phyloP scores from a whole-genome alignment of 371 early-diverging fungal genomes.

The Mortierella sp. region DNA sequence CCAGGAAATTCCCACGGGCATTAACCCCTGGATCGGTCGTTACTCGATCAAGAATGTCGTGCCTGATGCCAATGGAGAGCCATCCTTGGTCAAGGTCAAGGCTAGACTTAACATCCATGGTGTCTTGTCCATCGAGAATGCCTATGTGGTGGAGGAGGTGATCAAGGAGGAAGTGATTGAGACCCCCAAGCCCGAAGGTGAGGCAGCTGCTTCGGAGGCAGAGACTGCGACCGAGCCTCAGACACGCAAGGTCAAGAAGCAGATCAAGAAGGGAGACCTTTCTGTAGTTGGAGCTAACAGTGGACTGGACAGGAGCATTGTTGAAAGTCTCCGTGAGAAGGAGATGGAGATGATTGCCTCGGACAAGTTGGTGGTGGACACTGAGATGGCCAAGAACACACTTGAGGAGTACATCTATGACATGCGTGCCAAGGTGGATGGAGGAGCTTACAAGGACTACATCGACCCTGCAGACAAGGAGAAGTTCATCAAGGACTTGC shows the following conservation, averaged over 20 bases:
- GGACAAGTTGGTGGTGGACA: constrained; percentile 92
- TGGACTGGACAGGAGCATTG: constrained; percentile 62
- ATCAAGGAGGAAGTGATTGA: constrained; percentile 64
- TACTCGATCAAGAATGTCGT: constrained; percentile 70
- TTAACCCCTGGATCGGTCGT: constrained; percentile 79
- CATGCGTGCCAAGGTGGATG: constrained; percentile 87
- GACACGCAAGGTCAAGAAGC: constrained; percentile 83
- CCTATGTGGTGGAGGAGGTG: constrained; percentile 88
- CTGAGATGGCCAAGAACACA: constrained; percentile 93
- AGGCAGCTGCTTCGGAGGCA: constrained; percentile 57
- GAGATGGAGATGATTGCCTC: constrained; percentile 89
- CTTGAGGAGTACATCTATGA: constrained; percentile 99
- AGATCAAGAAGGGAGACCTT: constrained; percentile 89
- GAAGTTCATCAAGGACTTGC: constrained; percentile 74
- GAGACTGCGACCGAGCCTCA: constrained; percentile 55
- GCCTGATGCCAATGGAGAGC: constrained; percentile 56
- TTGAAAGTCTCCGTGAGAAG: constrained; percentile 74
- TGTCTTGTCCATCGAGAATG: constrained; percentile 79
- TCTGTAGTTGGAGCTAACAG: constrained; percentile 73
- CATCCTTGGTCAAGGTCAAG: constrained; percentile 86
- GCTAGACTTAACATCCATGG: constrained; percentile 59
- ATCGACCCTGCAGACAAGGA: constrained; percentile 80
- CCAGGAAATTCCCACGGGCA: constrained; percentile 73
- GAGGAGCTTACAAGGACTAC: constrained; percentile 77
- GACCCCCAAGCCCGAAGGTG: constrained; percentile 19